Evolutionary conservation across 2,329 filamentous ascomycete genomes (phyloP).

Genomic region (Calycina herbarum): DNA sequence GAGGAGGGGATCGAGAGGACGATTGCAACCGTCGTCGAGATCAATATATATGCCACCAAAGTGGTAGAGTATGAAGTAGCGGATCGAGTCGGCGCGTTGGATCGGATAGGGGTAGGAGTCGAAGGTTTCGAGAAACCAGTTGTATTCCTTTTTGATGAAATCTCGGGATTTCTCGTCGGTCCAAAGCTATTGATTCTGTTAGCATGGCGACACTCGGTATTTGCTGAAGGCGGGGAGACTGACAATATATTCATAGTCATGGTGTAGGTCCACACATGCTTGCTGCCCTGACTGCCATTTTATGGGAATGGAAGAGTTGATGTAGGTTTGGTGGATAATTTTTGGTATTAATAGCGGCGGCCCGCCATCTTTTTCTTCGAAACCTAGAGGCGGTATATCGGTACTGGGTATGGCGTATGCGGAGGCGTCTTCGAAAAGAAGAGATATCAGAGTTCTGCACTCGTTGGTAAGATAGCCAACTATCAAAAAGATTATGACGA

Average conservation of each 20-base stretch:
- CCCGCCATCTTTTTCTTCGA: conserved; percentile 54
- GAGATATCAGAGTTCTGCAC: conserved; percentile 69
- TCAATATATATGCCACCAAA: conserved; percentile 83
- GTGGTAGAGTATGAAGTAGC: conserved; percentile 76
- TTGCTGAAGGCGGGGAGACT: conserved; percentile 22
- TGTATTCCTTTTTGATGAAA: conserved; percentile 72
- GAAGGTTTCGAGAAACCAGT: conserved; percentile 76
- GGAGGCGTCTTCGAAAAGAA: conserved; percentile 67
- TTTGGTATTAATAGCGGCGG: conserved; percentile 68
- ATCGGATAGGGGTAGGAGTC: conserved; percentile 74
- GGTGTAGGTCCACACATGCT: conserved; percentile 66
- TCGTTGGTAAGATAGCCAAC: conserved; percentile 64
- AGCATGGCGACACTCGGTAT: background rate
- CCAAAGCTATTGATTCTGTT: conserved; percentile 60
- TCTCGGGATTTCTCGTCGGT: conserved; percentile 68
- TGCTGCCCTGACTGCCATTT: conserved; percentile 67
- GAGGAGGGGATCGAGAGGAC: conserved; percentile 58
- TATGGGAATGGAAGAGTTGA: conserved; percentile 65
- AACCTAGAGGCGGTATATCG: conserved; percentile 66
- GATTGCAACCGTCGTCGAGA: conserved; percentile 54
- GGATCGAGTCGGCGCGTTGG: conserved; percentile 74
- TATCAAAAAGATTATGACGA: conserved; percentile 61
- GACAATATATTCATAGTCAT: conserved; percentile 73
- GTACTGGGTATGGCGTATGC: conserved; percentile 65
- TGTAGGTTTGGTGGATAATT: conserved; percentile 77